A percentile compares a stretch with the other conserved stretches of the same genome.
phyloP scores from a whole-genome alignment of 2,329 filamentous ascomycete genomes.

The Hypoxylon rubiginosum region DNA sequence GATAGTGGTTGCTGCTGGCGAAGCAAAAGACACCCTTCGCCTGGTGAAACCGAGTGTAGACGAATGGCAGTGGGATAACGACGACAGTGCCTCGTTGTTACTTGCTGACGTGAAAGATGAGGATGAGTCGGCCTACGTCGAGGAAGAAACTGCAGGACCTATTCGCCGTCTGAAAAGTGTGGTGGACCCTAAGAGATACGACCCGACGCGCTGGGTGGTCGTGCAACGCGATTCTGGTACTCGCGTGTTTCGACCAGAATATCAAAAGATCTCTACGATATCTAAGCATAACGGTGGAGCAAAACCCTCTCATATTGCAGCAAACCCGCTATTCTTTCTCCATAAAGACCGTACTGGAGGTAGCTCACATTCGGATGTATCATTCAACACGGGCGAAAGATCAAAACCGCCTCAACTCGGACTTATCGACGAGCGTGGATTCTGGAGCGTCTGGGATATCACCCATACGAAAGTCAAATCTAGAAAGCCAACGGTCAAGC shows the following conservation, averaged over 20 bases:
- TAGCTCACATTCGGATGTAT: slow-evolving; percentile 70
- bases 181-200: slow-evolving; percentile 54
- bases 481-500: slow-evolving; percentile 52
- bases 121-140: slow-evolving; percentile 67
- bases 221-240: slow-evolving; percentile 67
- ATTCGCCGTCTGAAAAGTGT: slow-evolving; percentile 67
- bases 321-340: slow-evolving; percentile 69
- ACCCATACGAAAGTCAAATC: slow-evolving; percentile 54
- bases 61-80: slow-evolving; percentile 66
- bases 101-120: slow-evolving; percentile 58
- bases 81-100: slow-evolving; percentile 61
- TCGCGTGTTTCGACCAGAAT: slow-evolving; percentile 65
- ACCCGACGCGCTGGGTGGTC: slow-evolving; percentile 64
- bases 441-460: slow-evolving; percentile 78
- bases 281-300: slow-evolving; percentile 41
- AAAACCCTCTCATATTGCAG: slow-evolving; percentile 65
- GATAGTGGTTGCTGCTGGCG: slow-evolving; percentile 67
- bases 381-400: slow-evolving; percentile 69
- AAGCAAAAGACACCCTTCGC: slow-evolving; percentile 69
- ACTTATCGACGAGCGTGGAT: slow-evolving; percentile 73
- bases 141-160: slow-evolving; percentile 60
- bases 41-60: slow-evolving; percentile 65
- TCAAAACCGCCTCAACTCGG: slow-evolving; percentile 72
- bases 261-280: slow-evolving; percentile 54
- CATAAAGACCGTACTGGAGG: slow-evolving; percentile 66